These are phyloP conservation scores for Arctium lappa DNA, from an alignment of 129 eudicot species.

Conservation along the genomic window DNA sequence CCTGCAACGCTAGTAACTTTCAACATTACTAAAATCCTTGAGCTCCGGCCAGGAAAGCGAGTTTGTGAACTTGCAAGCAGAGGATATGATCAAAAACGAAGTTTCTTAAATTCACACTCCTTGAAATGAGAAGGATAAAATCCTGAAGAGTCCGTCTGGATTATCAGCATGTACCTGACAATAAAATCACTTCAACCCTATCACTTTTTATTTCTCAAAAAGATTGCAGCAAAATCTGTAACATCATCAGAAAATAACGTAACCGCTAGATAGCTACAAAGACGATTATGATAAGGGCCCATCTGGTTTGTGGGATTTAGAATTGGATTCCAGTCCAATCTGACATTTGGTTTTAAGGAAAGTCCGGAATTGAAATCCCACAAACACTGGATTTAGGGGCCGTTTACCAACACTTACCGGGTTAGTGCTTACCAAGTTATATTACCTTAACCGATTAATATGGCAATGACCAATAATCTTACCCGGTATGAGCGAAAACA, in stretches of 20 bases:
- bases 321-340: too few relatives aligned
- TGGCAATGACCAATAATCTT: too few relatives aligned
- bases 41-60: not conserved
- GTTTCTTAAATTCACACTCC: slow-evolving; percentile 35
- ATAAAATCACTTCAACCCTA: not conserved
- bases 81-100: not conserved
- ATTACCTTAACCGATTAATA: too few relatives aligned
- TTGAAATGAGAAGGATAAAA: slow-evolving; percentile 82
- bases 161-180: slow-evolving; percentile 93
- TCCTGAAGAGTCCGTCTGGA: slow-evolving; percentile 90
- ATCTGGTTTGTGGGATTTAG: not conserved
- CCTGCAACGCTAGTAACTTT: not conserved
- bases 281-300: not conserved
- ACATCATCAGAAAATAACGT: not conserved
- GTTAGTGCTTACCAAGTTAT: too few relatives aligned
- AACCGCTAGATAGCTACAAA: not conserved
- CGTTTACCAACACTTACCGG: too few relatives aligned
- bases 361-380: not conserved
- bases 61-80: not conserved
- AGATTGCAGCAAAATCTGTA: not conserved
- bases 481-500: too few relatives aligned
- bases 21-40: not conserved
- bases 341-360: not conserved
- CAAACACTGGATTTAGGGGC: too few relatives aligned
- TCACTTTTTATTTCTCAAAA: not conserved